phyloP scores from a whole-genome alignment of 208 protist species.

The Leishmania tarentolae region DNA sequence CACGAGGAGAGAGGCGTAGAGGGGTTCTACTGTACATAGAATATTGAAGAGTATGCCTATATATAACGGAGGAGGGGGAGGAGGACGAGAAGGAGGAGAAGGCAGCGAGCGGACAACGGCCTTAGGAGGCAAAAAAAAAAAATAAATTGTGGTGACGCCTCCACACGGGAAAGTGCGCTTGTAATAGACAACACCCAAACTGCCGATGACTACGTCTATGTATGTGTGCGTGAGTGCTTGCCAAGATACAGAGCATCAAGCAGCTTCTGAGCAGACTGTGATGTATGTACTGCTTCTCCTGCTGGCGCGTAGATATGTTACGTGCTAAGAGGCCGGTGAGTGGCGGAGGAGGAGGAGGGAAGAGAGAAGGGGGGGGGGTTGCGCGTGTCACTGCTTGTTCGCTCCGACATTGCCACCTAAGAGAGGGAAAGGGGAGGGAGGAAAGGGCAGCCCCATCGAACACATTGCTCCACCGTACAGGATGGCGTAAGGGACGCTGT shows the following conservation, averaged over 20 bases:
- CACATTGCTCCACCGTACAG: not conserved
- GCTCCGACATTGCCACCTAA: not conserved
- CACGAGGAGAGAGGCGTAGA: too few species aligned
- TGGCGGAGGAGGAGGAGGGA: not conserved
- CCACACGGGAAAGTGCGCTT: not conserved
- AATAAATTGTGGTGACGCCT: not conserved
- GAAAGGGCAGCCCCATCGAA: not conserved
- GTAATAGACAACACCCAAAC: not conserved
- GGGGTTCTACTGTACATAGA: too few species aligned
- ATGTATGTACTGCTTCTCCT: not conserved
- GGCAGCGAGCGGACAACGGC: not conserved
- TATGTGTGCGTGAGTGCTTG: conserved; percentile 4
- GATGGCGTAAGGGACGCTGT: not conserved
- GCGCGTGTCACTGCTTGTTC: not conserved
- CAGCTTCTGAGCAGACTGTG: too few species aligned
- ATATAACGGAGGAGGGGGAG: not conserved
- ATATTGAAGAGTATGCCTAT: not conserved
- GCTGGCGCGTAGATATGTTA: not conserved
- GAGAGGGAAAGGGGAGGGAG: not conserved
- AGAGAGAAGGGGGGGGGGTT: too few species aligned
- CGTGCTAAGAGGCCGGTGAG: not conserved
- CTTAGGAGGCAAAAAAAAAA: not conserved
- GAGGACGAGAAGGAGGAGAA: too few species aligned
- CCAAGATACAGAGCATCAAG: not conserved
- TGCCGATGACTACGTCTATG: not conserved